Percentiles rank a stretch among this genome's conserved stretches.
Evolutionary conservation across 2,329 filamentous ascomycete genomes (phyloP).

Genomic region (Botrytis deweyae): DNA sequence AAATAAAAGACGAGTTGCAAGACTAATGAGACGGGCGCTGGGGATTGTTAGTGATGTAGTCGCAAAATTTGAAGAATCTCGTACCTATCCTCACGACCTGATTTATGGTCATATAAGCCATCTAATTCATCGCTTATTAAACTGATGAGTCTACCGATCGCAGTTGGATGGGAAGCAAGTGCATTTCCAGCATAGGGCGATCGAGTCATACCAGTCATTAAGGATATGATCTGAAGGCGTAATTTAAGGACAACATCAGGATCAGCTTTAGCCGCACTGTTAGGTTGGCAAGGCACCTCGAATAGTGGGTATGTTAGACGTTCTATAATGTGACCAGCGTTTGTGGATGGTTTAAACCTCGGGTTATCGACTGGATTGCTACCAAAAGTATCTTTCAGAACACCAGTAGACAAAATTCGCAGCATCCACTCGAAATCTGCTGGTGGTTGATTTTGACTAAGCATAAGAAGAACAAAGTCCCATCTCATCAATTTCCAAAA

Average conservation of each 20-base stretch:
- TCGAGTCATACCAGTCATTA: constrained; percentile 59
- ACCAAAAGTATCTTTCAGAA: constrained; percentile 63
- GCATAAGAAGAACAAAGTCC: constrained; percentile 64
- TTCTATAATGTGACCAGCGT: constrained; percentile 40
- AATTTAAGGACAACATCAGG: constrained; percentile 32
- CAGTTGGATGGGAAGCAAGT: constrained; percentile 66
- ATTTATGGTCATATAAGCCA: constrained; percentile 52
- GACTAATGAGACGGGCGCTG: constrained; percentile 53
- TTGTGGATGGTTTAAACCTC: constrained; percentile 42
- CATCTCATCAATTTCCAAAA: constrained; percentile 70
- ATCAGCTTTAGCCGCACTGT: constrained; percentile 33
- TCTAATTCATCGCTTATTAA: constrained; percentile 73
- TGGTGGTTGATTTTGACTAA: constrained; percentile 65
- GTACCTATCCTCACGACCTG: constrained; percentile 45
- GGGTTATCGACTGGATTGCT: constrained; percentile 53
- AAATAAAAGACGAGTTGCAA: constrained; percentile 59
- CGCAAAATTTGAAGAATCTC: constrained; percentile 5
- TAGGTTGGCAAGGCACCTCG: constrained; percentile 42
- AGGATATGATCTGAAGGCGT: constrained; percentile 46
- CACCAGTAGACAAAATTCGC: constrained; percentile 64
- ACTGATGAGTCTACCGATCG: constrained; percentile 72
- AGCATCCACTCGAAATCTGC: constrained; percentile 64
- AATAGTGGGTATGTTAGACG: constrained; percentile 47
- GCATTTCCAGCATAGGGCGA: constrained; percentile 63
- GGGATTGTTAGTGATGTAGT: constrained; percentile 12